Evolutionary conservation across 139 green algal species (phyloP).

Genomic region (Closterium sp.): DNA sequence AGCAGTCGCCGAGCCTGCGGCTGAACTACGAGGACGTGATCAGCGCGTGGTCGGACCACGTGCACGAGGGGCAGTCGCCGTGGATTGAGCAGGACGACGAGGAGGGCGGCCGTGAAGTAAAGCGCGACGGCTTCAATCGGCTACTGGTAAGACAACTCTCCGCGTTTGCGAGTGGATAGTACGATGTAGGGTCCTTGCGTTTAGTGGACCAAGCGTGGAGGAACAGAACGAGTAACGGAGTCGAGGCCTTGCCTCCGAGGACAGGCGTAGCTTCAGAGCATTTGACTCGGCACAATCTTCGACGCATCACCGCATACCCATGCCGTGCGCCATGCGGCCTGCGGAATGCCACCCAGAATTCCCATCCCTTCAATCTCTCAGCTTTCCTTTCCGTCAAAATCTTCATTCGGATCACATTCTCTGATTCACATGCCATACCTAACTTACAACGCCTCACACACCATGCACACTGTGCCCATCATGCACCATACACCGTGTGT

Average conservation of each 20-base stretch:
- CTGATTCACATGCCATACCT: too few species aligned
- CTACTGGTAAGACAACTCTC: background rate
- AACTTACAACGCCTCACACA: too few species aligned
- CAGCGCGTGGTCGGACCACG: constrained; percentile 33
- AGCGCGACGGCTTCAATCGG: background rate
- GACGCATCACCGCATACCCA: too few species aligned
- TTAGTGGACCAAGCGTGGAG: background rate
- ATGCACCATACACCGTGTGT: too few species aligned
- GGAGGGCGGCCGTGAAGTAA: background rate
- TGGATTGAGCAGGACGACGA: constrained; percentile 4
- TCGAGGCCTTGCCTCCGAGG: background rate
- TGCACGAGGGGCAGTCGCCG: background rate
- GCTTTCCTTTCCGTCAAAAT: too few species aligned
- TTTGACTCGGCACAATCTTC: too few species aligned
- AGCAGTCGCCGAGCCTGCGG: constrained; percentile 11
- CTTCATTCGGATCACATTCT: too few species aligned
- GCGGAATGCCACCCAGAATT: too few species aligned
- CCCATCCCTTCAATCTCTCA: too few species aligned
- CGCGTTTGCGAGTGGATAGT: too few species aligned
- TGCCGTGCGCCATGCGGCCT: too few species aligned
- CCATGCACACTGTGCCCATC: too few species aligned
- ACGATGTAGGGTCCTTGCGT: background rate
- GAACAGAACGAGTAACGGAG: background rate
- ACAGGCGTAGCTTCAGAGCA: background rate
- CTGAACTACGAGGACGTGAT: constrained; percentile 45